Evolutionary conservation across 2,329 filamentous ascomycete species (phyloP), one percentile per base, ranked within the genome.

Genomic region (Colletotrichum gigasporum): DNA sequence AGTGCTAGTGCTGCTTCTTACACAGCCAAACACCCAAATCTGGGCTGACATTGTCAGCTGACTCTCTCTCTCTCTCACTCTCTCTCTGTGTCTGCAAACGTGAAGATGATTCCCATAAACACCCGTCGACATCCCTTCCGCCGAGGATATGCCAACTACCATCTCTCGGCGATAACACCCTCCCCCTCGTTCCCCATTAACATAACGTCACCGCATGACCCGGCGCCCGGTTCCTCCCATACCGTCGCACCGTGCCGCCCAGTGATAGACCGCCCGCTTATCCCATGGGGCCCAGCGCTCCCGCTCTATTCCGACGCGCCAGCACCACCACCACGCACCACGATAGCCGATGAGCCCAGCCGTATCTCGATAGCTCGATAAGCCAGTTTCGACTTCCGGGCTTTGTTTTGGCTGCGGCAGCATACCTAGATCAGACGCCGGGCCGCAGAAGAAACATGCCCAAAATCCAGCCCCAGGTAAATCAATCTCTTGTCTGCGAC

Each of bases 231-330:
- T 64, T 64, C 56, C 41, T 64, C 34, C 62, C 62, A 34, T 44
- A 6, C 8, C 22, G 42, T 30, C 54, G 16, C 53, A 59, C 45
- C 45, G 30, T 44, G n/a, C 30, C 30, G 53, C 16, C 61, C 48
- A 58, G 45, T 54, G 61, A 64, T 64, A 30, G 48, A 26, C 48
- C 56, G 54, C 62, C 50, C 41, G 16, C 62, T 55, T 61, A 61
- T 56, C 62, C 62, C 62, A 64, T 51, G 56, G 56, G 58, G 62
- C 48, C 37, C 47, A 34, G 34, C 50, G 26, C 62, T 64, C 56
- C 62, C 62, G 62, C 62, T 64, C 57, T 61, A 44, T 64, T 50
- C 62, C 62, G 62, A 64, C 12, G 12, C 18, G 35, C 41, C 8
- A 42, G 14, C 12, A 16, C 8, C 12, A 51, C 45, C 26, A 16